Base-by-base conservation (phyloP, 345 rosid genomes). In the Pugionium cornutum region DNA sequence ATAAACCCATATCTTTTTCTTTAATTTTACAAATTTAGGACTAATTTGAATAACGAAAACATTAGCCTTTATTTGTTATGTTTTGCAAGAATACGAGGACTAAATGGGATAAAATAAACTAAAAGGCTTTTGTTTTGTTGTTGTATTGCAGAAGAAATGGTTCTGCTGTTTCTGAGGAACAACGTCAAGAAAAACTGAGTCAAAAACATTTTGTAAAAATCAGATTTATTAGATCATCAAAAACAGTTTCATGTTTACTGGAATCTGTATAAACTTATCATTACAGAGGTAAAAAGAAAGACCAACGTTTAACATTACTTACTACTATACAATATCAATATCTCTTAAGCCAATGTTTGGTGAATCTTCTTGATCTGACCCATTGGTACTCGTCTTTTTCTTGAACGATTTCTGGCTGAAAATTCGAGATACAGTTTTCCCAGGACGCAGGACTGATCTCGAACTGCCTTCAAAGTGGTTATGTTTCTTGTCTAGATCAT, bases 131-230 rank as follows among this genome's bases (percentile, higher is more conserved):
- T 2, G 4, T 6, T 41, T 29, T 41, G 46, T 33, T 57, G 42
- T 59, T 79, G 9, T 34, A 58, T 42, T 54, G 81, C 87, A 86
- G 92, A 84, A 84, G 78, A 84, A 83, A 69, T 30, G 89, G 82
- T 83, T 82, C 74, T 84, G 92, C 83, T 86, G 89, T 77, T 86
- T 84, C 87, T 84, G 46, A 82, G 53, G 57, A 72, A 46, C 69
- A 72, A 8, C 34, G 64, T 27, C 52, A 75, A 29, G 50, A 53
- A 45, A 53, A 67, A 29, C 30, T 0, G 30, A 57, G 35, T 39
- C 18, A 44, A 35, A 29, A 36, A 29, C 53, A 50, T 64, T 18
- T 51, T 64, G 69, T 53, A 30, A 65, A 18, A 53, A 64, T 53
- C 60, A 50, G 32, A 53, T 64, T 18, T 52, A 66, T 50, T 72